Percentiles rank a stretch among this genome's conserved stretches.
phyloP scores from a whole-genome alignment of 108 stramenopile genomes.

The Fistulifera solaris region DNA sequence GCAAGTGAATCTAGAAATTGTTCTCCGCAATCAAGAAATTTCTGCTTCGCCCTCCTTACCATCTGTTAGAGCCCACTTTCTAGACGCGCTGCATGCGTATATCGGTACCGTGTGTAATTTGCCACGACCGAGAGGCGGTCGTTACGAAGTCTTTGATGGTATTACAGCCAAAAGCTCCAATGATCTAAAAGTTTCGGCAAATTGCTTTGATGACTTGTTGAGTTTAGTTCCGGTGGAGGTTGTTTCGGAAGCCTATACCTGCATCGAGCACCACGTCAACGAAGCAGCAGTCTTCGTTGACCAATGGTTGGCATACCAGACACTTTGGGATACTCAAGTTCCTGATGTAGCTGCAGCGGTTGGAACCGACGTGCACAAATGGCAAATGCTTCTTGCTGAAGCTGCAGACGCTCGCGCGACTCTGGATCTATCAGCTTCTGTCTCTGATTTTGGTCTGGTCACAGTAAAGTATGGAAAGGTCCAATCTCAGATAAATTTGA shows the following conservation, averaged over 20 bases:
- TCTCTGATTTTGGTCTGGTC: constrained; percentile 82
- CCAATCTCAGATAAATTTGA: constrained; percentile 87
- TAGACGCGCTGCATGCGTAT: constrained; percentile 72
- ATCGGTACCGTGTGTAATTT: constrained; percentile 75
- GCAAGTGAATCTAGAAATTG: constrained; percentile 49
- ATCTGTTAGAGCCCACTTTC: constrained; percentile 48
- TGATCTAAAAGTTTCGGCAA: constrained; percentile 9
- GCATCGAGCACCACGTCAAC: constrained; percentile 58
- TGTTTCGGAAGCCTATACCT: constrained; percentile 54
- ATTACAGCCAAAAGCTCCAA: neutral
- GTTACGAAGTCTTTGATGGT: constrained; percentile 86
- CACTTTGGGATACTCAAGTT: constrained; percentile 91
- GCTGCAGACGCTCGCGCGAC: constrained; percentile 75
- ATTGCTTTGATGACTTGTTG: constrained; percentile 41
- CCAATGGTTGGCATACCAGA: constrained; percentile 92
- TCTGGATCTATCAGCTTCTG: constrained; percentile 76
- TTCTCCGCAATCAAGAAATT: constrained; percentile 80
- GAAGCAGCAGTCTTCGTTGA: constrained; percentile 63
- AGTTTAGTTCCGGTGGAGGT: constrained; percentile 32
- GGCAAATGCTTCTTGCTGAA: constrained; percentile 79
- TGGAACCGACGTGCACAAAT: constrained; percentile 78
- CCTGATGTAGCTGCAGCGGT: constrained; percentile 66
- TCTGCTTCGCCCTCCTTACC: constrained; percentile 68
- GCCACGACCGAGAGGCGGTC: constrained; percentile 73
- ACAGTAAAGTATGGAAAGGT: constrained; percentile 86